Percentiles rank a stretch among this genome's conserved stretches.
Conservation (phyloP, 2,329 filamentous ascomycete species). For the Cercospora nicotianae region DNA sequence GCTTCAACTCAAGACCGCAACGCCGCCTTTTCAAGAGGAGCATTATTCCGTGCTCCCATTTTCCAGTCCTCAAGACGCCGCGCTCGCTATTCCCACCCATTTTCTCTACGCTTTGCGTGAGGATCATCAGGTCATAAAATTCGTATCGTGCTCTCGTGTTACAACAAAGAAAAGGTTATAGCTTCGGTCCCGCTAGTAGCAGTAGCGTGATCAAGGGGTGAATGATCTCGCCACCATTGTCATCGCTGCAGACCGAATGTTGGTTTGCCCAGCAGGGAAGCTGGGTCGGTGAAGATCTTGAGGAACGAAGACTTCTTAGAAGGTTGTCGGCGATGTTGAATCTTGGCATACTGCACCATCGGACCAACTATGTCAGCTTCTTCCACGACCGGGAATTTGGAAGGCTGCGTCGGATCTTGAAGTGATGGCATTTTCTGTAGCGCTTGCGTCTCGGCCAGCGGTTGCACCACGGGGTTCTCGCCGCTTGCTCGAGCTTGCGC, state of each 20-base stretch:
- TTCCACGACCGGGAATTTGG: slow-evolving; percentile 84
- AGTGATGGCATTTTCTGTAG: slow-evolving; percentile 68
- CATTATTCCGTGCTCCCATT: slow-evolving; percentile 1
- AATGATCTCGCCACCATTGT: not conserved
- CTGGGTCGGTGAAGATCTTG: slow-evolving; percentile 39
- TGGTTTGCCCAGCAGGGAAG: slow-evolving; percentile 29
- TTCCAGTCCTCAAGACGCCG: slow-evolving; percentile 11
- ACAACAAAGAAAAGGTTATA: slow-evolving; percentile 7
- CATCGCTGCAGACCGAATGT: slow-evolving; percentile 25
- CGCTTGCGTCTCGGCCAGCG: slow-evolving; percentile 51
- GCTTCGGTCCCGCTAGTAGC: not conserved
- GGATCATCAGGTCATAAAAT: slow-evolving; percentile 16
- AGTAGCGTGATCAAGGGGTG: not conserved
- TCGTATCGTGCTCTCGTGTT: slow-evolving; percentile 11
- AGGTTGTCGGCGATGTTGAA: slow-evolving; percentile 32
- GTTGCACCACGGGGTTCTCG: slow-evolving; percentile 44
- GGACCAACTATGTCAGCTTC: slow-evolving; percentile 93
- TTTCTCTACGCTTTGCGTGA: slow-evolving; percentile 17
- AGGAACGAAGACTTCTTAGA: slow-evolving; percentile 37
- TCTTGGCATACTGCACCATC: slow-evolving; percentile 62
- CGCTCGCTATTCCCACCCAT: slow-evolving; percentile 17
- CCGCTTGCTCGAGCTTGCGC: slow-evolving; percentile 39
- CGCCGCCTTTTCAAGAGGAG: not conserved
- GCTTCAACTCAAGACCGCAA: slow-evolving; percentile 14
- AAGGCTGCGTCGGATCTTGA: slow-evolving; percentile 63